Conservation (phyloP, 176 grass and related monocot species). For the Cenchrus americanus region DNA sequence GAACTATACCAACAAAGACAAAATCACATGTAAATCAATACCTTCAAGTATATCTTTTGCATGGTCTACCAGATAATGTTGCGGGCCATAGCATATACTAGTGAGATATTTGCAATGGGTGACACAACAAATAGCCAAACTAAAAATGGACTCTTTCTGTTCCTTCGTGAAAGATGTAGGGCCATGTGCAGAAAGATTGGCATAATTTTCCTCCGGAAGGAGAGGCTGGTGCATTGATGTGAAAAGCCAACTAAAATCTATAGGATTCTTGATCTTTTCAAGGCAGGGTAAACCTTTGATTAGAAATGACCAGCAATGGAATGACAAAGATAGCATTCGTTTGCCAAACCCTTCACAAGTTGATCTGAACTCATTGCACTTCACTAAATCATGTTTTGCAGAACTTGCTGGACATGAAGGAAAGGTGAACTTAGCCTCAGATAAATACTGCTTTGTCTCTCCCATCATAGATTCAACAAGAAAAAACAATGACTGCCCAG, state of each 20-base stretch:
- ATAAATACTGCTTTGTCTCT: conserved; percentile 10
- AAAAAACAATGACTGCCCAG: conserved; percentile 59
- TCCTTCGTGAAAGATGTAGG: conserved; percentile 24
- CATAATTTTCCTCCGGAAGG: conserved; percentile 28
- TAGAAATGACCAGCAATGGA: conserved; percentile 70
- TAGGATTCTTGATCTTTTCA: conserved; percentile 69
- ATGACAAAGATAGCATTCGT: conserved; percentile 53
- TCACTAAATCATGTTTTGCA: conserved; percentile 21
- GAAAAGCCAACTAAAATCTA: conserved; percentile 64
- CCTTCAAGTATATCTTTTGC: conserved; percentile 60
- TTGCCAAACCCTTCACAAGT: conserved; percentile 55
- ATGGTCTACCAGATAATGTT: conserved; percentile 52
- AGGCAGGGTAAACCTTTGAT: conserved; percentile 49
- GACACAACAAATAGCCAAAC: conserved; percentile 70
- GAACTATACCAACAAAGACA: neutral
- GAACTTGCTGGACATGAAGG: conserved; percentile 40
- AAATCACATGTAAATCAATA: conserved; percentile 17
- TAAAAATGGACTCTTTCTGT: conserved; percentile 49
- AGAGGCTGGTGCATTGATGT: conserved; percentile 32
- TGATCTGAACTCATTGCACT: conserved; percentile 55
- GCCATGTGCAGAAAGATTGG: conserved; percentile 32
- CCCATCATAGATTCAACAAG: conserved; percentile 51
- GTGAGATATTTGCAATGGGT: conserved; percentile 70
- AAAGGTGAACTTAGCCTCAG: conserved; percentile 35
- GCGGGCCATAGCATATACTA: conserved; percentile 70